These are phyloP conservation scores for Eucalyptus microcorys DNA, from an alignment of 345 rosid genomes.

Conservation along the genomic window DNA sequence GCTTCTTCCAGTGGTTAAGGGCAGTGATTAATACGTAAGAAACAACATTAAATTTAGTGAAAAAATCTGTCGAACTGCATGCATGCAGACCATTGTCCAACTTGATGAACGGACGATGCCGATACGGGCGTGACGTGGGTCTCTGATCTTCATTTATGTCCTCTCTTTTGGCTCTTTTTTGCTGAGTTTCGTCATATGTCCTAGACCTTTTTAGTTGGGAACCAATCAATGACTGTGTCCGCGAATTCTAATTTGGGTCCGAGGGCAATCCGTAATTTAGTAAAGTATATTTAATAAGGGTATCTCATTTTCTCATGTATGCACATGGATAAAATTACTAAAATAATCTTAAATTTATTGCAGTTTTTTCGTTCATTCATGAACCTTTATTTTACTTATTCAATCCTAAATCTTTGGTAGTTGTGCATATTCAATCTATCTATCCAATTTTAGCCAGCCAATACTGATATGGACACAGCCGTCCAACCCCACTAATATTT, in stretches of 20 bases:
- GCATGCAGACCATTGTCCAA: not conserved
- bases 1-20: not conserved
- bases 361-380: too few species aligned
- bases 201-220: not conserved
- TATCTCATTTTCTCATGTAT: not conserved
- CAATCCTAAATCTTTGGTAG: rapidly evolving
- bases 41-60: not conserved
- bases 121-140: not conserved
- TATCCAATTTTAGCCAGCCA: rapidly evolving
- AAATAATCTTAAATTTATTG: too few species aligned
- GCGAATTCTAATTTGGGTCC: not conserved
- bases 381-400: too few species aligned
- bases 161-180: not conserved
- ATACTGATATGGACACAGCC: too few species aligned
- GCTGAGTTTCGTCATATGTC: not conserved
- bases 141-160: not conserved
- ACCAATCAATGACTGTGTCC: not conserved
- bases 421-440: too few species aligned
- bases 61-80: not conserved
- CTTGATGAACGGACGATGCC: not conserved
- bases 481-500: too few species aligned
- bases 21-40: not conserved
- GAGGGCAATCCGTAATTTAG: not conserved
- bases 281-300: not conserved
- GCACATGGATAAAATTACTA: too few species aligned